These are phyloP conservation scores for Chrysosporium queenslandicum DNA, from an alignment of 2,329 filamentous ascomycete genomes.

Conservation along the genomic window DNA sequence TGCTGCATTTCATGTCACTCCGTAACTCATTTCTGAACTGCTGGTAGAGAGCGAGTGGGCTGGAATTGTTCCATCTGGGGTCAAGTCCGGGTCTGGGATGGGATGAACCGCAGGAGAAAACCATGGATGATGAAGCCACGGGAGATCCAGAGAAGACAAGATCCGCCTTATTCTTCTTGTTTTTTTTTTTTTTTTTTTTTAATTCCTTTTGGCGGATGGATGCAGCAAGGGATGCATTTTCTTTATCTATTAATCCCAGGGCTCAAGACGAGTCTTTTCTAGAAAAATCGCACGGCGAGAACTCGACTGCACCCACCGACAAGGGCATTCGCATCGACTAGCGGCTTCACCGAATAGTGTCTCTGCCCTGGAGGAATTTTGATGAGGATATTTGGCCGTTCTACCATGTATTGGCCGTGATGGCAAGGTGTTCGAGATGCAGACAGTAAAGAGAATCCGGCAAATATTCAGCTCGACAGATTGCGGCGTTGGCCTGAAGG, in stretches of 20 bases:
- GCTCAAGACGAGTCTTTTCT: too few species aligned
- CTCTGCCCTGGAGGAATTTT: too few species aligned
- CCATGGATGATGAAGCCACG: not conserved
- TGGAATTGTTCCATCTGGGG: not conserved
- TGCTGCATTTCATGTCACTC: not conserved
- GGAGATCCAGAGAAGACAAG: too few species aligned
- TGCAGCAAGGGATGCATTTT: not conserved
- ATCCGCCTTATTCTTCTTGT: too few species aligned
- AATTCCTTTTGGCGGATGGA: too few species aligned
- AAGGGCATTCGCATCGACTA: too few species aligned
- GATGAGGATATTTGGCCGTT: not conserved
- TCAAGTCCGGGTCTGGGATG: not conserved
- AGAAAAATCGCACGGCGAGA: conserved; percentile 5
- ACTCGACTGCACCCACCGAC: not conserved
- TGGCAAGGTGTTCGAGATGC: not conserved
- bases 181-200: not conserved
- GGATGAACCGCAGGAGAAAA: not conserved
- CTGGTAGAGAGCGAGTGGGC: too few species aligned
- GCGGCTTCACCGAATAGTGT: too few species aligned
- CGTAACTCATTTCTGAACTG: too few species aligned
- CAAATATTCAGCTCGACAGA: not conserved
- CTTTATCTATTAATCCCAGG: too few species aligned
- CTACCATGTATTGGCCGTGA: not conserved
- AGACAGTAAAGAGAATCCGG: too few species aligned
- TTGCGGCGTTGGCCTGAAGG: not conserved